phyloP scores from a whole-genome alignment of 1,139 yeast genomes.

The Torulaspora pretoriensis region DNA sequence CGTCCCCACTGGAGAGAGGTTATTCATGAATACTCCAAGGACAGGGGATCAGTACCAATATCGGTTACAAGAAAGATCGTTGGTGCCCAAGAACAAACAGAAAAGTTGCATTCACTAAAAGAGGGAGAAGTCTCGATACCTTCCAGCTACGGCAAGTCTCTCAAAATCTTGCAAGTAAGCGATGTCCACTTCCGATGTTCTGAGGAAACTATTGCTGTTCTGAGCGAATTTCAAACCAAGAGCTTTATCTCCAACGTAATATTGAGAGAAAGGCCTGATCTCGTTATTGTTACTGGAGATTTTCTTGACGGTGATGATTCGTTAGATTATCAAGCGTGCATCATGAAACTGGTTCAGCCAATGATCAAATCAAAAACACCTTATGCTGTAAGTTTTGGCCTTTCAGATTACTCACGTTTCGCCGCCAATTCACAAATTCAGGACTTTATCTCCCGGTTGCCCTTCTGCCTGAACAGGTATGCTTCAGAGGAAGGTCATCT shows the following conservation, averaged over 20 bases:
- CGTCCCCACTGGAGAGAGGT: conserved; percentile 23
- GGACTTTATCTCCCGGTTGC: conserved; percentile 25
- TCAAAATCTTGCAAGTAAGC: conserved; percentile 74
- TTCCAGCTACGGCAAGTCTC: conserved; percentile 26
- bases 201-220: conserved; percentile 37
- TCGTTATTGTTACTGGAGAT: conserved; percentile 79
- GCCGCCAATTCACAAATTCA: conserved; percentile 24
- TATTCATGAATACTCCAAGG: conserved; percentile 14
- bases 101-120: conserved; percentile 12
- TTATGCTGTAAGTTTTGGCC: conserved; percentile 67
- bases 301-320: conserved; percentile 53
- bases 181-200: conserved; percentile 71
- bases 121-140: conserved; percentile 36
- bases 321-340: conserved; percentile 63
- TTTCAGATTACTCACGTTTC: conserved; percentile 34
- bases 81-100: neutral
- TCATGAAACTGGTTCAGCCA: conserved; percentile 67
- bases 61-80: conserved; percentile 14
- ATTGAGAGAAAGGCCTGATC: conserved; percentile 65
- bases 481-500: conserved; percentile 11
- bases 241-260: conserved; percentile 54
- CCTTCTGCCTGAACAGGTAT: conserved; percentile 20
- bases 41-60: conserved; percentile 9
- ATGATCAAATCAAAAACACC: conserved; percentile 61
- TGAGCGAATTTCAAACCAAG: conserved; percentile 44